These are phyloP conservation scores for Globisporangium recalcitrans DNA, from an alignment of 352 stramenopile genomes.

Conservation along the genomic window DNA sequence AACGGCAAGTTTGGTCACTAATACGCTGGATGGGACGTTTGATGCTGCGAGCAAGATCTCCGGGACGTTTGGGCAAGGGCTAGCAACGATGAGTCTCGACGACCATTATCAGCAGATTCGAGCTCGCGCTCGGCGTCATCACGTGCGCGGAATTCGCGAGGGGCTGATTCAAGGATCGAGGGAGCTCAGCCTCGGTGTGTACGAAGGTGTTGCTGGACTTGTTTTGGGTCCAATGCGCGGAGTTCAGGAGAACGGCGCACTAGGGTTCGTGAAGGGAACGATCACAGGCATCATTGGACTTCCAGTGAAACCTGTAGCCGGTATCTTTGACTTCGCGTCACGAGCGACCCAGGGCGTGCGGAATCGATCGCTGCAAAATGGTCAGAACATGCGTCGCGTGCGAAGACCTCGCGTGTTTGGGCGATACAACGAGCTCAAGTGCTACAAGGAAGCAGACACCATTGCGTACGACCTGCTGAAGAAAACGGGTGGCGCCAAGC, in stretches of 20 bases:
- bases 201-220: conserved; percentile 79
- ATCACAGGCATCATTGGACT: conserved; percentile 86
- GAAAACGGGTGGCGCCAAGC: conserved; percentile 54
- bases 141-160: conserved; percentile 76
- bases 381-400: conserved; percentile 72
- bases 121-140: conserved; percentile 63
- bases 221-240: conserved; percentile 81
- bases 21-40: conserved; percentile 85
- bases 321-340: conserved; percentile 89
- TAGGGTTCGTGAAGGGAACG: conserved; percentile 82
- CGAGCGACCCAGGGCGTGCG: conserved; percentile 80
- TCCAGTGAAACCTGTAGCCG: conserved; percentile 81
- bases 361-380: conserved; percentile 77
- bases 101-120: conserved; percentile 86
- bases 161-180: conserved; percentile 80
- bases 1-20: conserved; percentile 82
- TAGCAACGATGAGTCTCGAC: conserved; percentile 82
- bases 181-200: conserved; percentile 78
- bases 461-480: conserved; percentile 84
- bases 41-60: conserved; percentile 87
- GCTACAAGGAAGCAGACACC: conserved; percentile 85
- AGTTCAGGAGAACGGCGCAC: conserved; percentile 65
- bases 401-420: conserved; percentile 82
- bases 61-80: conserved; percentile 81
- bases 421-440: conserved; percentile 86